Conservation (phyloP, 768 basidiomycete genomes). For the Pholiota microspora region DNA sequence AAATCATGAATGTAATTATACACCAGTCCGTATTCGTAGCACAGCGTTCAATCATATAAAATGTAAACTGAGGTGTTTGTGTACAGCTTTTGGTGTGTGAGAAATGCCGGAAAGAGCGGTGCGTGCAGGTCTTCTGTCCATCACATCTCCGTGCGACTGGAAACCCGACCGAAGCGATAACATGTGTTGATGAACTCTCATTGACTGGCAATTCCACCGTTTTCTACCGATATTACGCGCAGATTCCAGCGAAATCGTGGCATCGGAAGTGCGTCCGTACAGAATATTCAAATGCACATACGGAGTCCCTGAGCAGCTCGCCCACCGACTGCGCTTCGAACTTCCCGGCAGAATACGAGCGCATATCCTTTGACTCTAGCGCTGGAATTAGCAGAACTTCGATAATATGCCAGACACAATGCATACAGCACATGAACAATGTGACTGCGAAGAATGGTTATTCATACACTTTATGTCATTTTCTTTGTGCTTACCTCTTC, state of each 20-base stretch:
- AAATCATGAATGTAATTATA: constrained; percentile 1
- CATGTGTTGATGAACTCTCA: constrained; percentile 1
- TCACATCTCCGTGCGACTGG: background rate
- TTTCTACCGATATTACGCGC: background rate
- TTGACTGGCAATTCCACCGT: background rate
- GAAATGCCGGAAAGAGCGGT: background rate
- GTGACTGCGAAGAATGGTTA: background rate
- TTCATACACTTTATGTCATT: constrained; percentile 2
- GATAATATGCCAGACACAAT: background rate
- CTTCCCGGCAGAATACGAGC: background rate
- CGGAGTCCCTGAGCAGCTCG: background rate
- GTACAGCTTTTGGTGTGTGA: too few relatives aligned
- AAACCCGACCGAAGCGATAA: background rate
- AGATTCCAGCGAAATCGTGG: background rate
- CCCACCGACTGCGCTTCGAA: background rate
- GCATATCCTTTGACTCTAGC: background rate
- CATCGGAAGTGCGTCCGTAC: background rate
- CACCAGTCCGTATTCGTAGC: background rate
- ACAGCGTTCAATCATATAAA: background rate
- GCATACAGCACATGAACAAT: background rate
- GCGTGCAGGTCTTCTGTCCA: background rate
- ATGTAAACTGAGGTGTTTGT: background rate
- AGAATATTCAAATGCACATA: background rate
- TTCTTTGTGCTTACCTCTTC: background rate
- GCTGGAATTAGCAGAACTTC: background rate